Percentiles rank a stretch among this genome's conserved stretches.
phyloP scores from a whole-genome alignment of 768 basidiomycete genomes.

The Lentinus tigrinus region DNA sequence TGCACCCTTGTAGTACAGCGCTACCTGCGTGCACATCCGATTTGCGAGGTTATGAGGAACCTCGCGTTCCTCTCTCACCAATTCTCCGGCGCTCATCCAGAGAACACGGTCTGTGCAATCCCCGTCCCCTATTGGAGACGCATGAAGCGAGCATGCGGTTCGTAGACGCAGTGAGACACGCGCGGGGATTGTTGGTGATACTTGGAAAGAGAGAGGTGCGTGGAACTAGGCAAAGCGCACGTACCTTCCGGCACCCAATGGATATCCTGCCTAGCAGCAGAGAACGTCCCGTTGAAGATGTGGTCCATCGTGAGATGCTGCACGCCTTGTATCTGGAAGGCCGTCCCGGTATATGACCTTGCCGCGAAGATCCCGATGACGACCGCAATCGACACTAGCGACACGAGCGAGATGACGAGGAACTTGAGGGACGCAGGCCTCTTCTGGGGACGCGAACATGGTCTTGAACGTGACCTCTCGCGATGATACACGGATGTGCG shows the following conservation, averaged over 20 bases:
- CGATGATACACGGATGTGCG: conserved; percentile 17
- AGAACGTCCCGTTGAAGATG: conserved; percentile 90
- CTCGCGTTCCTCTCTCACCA: too few relatives aligned
- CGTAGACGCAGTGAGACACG: too few relatives aligned
- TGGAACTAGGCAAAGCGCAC: conserved; percentile 18
- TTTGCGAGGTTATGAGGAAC: too few relatives aligned
- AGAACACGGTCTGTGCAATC: too few relatives aligned
- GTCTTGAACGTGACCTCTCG: background rate
- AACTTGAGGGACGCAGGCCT: conserved; percentile 54
- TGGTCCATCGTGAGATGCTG: conserved; percentile 84
- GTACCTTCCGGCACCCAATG: conserved; percentile 93
- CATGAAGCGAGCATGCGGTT: too few relatives aligned
- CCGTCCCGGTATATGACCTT: conserved; percentile 59
- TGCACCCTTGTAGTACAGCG: too few relatives aligned
- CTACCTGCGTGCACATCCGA: too few relatives aligned
- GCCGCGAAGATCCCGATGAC: conserved; percentile 81
- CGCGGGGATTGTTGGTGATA: too few relatives aligned
- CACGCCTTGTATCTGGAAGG: conserved; percentile 51
- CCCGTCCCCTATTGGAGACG: too few relatives aligned
- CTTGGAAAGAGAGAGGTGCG: too few relatives aligned
- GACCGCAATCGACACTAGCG: conserved; percentile 59
- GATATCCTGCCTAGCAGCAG: conserved; percentile 42
- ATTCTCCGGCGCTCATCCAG: too few relatives aligned
- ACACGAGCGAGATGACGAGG: conserved; percentile 59
- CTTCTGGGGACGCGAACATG: conserved; percentile 27